These are phyloP conservation scores for Roridomyces roridus DNA, from an alignment of 768 basidiomycete genomes.

Conservation along the genomic window DNA sequence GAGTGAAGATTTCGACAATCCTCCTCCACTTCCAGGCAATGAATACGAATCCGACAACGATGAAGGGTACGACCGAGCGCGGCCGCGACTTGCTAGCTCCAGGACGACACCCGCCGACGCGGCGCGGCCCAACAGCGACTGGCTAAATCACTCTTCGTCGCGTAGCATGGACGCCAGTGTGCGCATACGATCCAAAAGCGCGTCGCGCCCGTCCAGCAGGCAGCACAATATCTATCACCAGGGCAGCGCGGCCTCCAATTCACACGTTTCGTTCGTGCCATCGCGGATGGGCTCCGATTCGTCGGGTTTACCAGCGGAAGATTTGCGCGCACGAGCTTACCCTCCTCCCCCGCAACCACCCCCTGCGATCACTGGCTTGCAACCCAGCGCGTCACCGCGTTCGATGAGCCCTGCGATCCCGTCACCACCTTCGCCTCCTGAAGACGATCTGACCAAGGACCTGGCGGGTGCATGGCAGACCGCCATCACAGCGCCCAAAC, in stretches of 20 bases:
- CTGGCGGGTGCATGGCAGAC: conserved; percentile 20
- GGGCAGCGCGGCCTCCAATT: background rate
- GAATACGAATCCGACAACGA: conserved; percentile 10
- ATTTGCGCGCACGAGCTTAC: conserved; percentile 8
- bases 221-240: background rate
- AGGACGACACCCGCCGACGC: conserved; percentile 2
- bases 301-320: background rate
- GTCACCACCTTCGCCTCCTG: conserved; percentile 2
- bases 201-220: background rate
- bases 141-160: background rate
- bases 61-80: background rate
- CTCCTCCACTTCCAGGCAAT: conserved; percentile 5
- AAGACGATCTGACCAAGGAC: conserved; percentile 19
- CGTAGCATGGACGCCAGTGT: background rate
- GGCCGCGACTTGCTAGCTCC: background rate
- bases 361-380: background rate
- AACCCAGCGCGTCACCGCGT: conserved; percentile 5
- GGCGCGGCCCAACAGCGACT: conserved; percentile 1
- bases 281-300: conserved; percentile 18
- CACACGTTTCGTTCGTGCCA: conserved; percentile 3
- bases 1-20: conserved; percentile 12
- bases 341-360: conserved; percentile 8
- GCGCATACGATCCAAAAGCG: background rate
- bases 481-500: conserved; percentile 22
- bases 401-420: background rate